A percentile compares a stretch with the other conserved stretches of the same genome.
These are phyloP conservation scores for Dendrostoma leiphaemia DNA, from an alignment of 2,329 filamentous ascomycete genomes.

Conservation along the genomic window DNA sequence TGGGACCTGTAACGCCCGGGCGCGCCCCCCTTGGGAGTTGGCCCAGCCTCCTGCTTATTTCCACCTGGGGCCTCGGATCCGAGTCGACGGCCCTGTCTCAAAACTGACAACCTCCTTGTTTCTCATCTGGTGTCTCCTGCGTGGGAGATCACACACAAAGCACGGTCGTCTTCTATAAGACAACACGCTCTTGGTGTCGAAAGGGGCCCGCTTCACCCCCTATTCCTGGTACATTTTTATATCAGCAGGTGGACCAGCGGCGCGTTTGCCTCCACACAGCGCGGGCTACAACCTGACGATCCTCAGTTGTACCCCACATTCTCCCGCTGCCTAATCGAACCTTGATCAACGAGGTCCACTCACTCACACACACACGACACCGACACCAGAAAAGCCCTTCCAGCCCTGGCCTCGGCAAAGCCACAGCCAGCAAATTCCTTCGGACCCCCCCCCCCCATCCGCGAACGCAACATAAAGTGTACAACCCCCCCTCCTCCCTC, in stretches of 20 bases:
- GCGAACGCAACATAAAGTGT: not conserved
- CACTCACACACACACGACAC: not conserved
- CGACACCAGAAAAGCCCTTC: not conserved
- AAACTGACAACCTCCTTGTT: not conserved
- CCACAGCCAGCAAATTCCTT: not conserved
- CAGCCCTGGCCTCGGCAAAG: not conserved
- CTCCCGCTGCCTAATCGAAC: not conserved
- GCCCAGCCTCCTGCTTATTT: not conserved
- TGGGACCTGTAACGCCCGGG: not conserved
- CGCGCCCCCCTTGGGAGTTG: not conserved
- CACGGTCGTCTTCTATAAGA: not conserved
- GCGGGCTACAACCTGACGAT: not conserved
- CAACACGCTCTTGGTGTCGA: not conserved
- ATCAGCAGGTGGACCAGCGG: not conserved
- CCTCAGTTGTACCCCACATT: not conserved
- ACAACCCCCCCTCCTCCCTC: not conserved
- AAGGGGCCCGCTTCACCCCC: not conserved
- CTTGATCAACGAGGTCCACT: not conserved
- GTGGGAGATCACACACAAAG: not conserved
- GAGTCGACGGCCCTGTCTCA: slow-evolving; percentile 3
- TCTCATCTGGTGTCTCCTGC: not conserved
- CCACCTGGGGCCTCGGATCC: not conserved
- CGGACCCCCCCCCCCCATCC: not conserved
- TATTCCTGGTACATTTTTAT: not conserved
- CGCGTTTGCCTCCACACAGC: not conserved